Percentiles rank a stretch among this genome's conserved stretches.
These are phyloP conservation scores for Corynespora cassiicola DNA, from an alignment of 2,329 filamentous ascomycete genomes.

Conservation along the genomic window DNA sequence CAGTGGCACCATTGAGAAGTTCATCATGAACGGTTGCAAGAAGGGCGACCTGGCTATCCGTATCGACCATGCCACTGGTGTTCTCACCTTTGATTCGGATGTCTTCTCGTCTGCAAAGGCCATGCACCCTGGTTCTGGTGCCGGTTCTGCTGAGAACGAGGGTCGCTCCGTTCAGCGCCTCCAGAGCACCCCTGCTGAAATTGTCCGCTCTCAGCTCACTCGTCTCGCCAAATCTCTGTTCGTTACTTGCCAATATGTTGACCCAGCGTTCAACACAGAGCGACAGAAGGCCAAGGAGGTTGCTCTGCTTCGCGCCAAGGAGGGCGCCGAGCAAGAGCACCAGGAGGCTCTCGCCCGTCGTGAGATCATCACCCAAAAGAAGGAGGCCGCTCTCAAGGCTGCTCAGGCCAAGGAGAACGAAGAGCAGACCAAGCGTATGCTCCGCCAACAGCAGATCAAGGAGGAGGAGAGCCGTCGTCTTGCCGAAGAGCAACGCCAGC, in stretches of 20 bases:
- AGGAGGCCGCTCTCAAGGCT: slow-evolving; percentile 90
- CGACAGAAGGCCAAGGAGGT: slow-evolving; percentile 79
- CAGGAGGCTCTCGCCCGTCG: slow-evolving; percentile 83
- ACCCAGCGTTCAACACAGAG: slow-evolving; percentile 84
- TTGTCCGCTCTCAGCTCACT: slow-evolving; percentile 92
- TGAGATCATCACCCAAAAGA: slow-evolving; percentile 93
- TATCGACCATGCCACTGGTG: slow-evolving; percentile 92
- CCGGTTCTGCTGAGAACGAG: slow-evolving; percentile 88
- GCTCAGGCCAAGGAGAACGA: slow-evolving; percentile 90
- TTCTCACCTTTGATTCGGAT: slow-evolving; percentile 96
- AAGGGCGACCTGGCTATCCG: slow-evolving; percentile 97
- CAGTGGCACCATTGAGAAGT: slow-evolving; percentile 94
- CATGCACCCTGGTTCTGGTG: slow-evolving; percentile 79
- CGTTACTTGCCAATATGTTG: slow-evolving; percentile 94
- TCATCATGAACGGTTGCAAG: slow-evolving; percentile 99
- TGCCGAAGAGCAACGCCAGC: slow-evolving; percentile 89
- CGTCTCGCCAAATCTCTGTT: slow-evolving; percentile 90
- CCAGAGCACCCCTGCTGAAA: slow-evolving; percentile 97
- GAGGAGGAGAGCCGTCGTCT: slow-evolving; percentile 90
- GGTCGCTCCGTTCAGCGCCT: slow-evolving; percentile 87
- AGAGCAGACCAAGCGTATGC: slow-evolving; percentile 84
- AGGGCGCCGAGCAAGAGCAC: slow-evolving; percentile 91
- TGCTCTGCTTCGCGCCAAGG: slow-evolving; percentile 81
- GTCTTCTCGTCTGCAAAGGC: slow-evolving; percentile 98
- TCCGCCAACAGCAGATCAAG: slow-evolving; percentile 84